Conservation (phyloP, 305 asterid genomes). For the Fraxinus latifolia region DNA sequence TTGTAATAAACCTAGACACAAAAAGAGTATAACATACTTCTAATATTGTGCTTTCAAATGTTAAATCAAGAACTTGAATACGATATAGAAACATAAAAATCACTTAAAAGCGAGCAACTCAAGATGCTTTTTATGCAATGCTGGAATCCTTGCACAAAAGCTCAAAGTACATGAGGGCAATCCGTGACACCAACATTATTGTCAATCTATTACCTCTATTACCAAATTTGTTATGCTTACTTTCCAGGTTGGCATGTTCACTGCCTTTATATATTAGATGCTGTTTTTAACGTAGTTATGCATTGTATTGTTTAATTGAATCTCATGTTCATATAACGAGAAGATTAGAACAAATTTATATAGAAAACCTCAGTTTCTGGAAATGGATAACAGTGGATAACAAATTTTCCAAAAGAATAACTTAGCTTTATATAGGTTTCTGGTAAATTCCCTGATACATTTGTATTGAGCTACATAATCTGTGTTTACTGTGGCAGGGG, state of each 20-base stretch:
- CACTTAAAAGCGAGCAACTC: background rate
- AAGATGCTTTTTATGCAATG: background rate
- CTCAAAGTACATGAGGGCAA: background rate
- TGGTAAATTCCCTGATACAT: slow-evolving; percentile 4
- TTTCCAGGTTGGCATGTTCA: background rate
- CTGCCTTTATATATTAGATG: background rate
- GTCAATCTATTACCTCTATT: background rate
- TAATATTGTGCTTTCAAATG: background rate
- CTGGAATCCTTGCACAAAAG: background rate
- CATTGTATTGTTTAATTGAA: background rate
- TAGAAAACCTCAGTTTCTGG: background rate
- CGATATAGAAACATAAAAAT: background rate
- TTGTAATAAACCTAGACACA: background rate
- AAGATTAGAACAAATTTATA: background rate
- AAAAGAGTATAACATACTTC: background rate
- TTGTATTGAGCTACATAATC: slow-evolving; percentile 18
- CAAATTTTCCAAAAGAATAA: slow-evolving; percentile 1
- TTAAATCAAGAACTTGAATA: background rate
- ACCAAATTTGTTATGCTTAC: background rate
- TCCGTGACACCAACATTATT: background rate
- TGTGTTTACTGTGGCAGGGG: slow-evolving; percentile 61
- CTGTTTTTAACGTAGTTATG: background rate
- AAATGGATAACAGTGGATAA: background rate
- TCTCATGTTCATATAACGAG: background rate
- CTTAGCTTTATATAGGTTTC: slow-evolving; percentile 11